Evolutionary conservation across 495 filamentous ascomycete genomes (phyloP).

Genomic region (Talaromyces proteolyticus): DNA sequence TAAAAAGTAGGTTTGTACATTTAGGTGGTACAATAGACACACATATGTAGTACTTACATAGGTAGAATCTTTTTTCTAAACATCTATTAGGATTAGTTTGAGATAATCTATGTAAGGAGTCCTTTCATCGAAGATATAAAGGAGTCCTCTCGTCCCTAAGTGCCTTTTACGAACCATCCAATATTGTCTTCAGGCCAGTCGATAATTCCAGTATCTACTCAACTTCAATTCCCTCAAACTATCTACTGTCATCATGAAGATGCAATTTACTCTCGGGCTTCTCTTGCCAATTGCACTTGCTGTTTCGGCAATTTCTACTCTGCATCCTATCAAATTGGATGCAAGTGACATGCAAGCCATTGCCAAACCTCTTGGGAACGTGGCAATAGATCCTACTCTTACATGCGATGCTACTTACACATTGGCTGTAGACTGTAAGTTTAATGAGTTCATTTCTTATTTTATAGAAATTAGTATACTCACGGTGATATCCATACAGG

Average conservation of each 20-base stretch:
- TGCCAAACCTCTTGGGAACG: background rate
- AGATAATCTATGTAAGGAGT: background rate
- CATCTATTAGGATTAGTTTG: background rate
- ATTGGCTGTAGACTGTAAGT: background rate
- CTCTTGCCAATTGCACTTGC: background rate
- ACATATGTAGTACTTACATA: background rate
- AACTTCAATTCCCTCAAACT: background rate
- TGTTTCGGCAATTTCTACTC: background rate
- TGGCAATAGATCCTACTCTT: background rate
- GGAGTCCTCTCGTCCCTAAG: background rate
- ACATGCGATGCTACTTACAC: background rate
- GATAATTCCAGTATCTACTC: background rate
- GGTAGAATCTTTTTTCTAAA: background rate
- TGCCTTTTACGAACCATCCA: background rate
- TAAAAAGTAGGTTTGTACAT: background rate
- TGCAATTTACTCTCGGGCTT: conserved; percentile 3
- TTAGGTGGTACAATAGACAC: background rate
- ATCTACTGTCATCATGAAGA: conserved; percentile 2
- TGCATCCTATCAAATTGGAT: background rate
- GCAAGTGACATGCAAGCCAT: background rate
- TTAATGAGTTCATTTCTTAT: background rate
- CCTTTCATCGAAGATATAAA: background rate
- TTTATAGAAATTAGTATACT: background rate
- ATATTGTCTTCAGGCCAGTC: background rate
- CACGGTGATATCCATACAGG: background rate